These are phyloP conservation scores for Mycena sp. DNA, from an alignment of 1,284 basidiomycete genomes.

Conservation along the genomic window DNA sequence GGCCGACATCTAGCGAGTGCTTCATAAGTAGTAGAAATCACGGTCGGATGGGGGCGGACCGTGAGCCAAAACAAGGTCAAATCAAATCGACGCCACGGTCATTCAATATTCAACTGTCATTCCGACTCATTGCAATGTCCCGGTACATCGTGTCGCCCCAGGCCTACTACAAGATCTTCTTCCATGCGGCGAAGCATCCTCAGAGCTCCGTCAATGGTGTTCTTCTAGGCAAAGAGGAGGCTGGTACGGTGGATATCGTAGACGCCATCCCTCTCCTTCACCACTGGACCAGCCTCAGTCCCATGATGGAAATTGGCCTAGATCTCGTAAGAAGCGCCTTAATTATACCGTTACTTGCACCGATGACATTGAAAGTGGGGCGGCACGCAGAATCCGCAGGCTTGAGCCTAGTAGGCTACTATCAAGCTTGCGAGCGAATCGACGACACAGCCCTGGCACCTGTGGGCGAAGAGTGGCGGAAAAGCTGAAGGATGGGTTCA, in stretches of 20 bases:
- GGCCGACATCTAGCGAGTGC: conserved; percentile 19
- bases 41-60: not conserved
- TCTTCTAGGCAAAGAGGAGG: conserved; percentile 59
- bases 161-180: conserved; percentile 46
- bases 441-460: conserved; percentile 67
- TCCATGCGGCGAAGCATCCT: conserved; percentile 79
- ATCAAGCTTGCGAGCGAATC: conserved; percentile 72
- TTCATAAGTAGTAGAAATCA: conserved; percentile 2
- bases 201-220: conserved; percentile 76
- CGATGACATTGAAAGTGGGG: conserved; percentile 55
- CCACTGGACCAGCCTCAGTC: conserved; percentile 80
- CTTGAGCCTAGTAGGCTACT: conserved; percentile 71
- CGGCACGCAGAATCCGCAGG: conserved; percentile 61
- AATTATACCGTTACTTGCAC: not conserved
- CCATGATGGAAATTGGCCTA: conserved; percentile 83
- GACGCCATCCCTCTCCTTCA: conserved; percentile 81
- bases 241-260: conserved; percentile 53
- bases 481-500: conserved; percentile 60
- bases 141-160: conserved; percentile 24
- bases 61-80: not conserved
- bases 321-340: conserved; percentile 62
- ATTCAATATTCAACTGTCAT: not conserved
- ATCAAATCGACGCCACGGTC: not conserved
- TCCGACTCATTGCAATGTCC: conserved; percentile 2
- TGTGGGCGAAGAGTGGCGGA: conserved; percentile 70